phyloP scores from a whole-genome alignment of 352 stramenopile genomes.

The Elongisporangium prolatum region DNA sequence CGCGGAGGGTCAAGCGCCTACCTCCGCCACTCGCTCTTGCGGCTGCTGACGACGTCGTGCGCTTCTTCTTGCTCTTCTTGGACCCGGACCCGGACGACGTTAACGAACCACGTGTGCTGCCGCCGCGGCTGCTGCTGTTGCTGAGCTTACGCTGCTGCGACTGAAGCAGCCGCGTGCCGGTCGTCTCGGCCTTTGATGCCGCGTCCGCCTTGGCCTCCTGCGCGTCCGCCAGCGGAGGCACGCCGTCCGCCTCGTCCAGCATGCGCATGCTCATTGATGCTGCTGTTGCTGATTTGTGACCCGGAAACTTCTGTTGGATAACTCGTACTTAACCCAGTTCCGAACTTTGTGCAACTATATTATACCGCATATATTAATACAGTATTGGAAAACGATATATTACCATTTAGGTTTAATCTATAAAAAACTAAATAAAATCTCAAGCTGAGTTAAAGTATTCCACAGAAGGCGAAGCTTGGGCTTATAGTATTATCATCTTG shows the following conservation, averaged over 20 bases:
- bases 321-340: neutral
- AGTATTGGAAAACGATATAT: neutral
- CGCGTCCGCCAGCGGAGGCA: constrained; percentile 13
- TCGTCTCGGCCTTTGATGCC: neutral
- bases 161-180: constrained; percentile 12
- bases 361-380: neutral
- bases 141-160: constrained; percentile 7
- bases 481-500: no score
- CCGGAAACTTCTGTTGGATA: neutral
- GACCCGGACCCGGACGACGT: neutral
- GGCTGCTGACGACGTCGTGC: neutral
- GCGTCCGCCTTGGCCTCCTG: neutral
- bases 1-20: neutral
- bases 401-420: no score
- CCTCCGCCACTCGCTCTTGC: neutral
- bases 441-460: no score
- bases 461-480: no score
- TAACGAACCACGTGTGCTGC: constrained; percentile 3
- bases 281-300: neutral
- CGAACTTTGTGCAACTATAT: neutral
- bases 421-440: no score
- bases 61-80: constrained; percentile 8
- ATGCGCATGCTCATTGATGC: constrained; percentile 35
- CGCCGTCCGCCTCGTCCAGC: constrained; percentile 18
- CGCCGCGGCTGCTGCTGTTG: constrained; percentile 12